Conservation (phyloP, 768 basidiomycete genomes). For the Gelatoporia subvermispora region DNA sequence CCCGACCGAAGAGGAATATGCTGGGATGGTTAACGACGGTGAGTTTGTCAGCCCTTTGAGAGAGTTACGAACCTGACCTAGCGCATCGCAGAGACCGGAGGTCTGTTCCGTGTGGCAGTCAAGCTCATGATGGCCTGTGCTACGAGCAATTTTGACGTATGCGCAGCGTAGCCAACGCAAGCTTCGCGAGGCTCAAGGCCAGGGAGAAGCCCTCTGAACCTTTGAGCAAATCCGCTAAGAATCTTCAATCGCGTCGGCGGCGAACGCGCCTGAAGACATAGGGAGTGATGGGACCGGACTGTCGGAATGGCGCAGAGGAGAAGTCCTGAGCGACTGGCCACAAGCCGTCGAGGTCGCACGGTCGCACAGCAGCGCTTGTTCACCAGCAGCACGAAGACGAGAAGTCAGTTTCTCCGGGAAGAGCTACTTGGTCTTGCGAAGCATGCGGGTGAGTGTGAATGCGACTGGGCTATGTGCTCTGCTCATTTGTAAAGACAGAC, state of each 20-base stretch:
- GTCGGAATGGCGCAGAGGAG: conserved; percentile 48
- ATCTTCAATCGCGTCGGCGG: conserved; percentile 57
- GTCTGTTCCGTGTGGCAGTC: conserved; percentile 85
- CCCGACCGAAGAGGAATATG: conserved; percentile 92
- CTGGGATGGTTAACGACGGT: conserved; percentile 97
- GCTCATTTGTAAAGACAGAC: no score
- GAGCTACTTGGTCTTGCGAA: conserved; percentile 53
- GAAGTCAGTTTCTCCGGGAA: conserved; percentile 58
- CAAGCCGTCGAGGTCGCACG: conserved; percentile 51
- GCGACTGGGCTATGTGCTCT: no score
- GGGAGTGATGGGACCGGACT: conserved; percentile 6
- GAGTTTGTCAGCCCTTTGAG: conserved; percentile 1
- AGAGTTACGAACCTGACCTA: no score
- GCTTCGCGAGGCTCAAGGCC: conserved; percentile 46
- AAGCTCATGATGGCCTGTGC: conserved; percentile 95
- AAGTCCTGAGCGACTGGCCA: conserved; percentile 51
- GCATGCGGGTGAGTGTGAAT: conserved; percentile 49
- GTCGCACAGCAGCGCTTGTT: conserved; percentile 39
- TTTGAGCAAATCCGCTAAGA: conserved; percentile 46
- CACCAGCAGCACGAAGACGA: conserved; percentile 46
- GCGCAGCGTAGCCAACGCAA: conserved; percentile 32
- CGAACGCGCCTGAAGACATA: conserved; percentile 21
- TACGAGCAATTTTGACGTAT: conserved; percentile 58
- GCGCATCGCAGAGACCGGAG: conserved; percentile 75
- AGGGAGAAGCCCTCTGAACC: conserved; percentile 30